Percentiles rank a stretch among this genome's conserved stretches.
Conservation (phyloP, 768 basidiomycete species). For the Dentipellis fragilis region DNA sequence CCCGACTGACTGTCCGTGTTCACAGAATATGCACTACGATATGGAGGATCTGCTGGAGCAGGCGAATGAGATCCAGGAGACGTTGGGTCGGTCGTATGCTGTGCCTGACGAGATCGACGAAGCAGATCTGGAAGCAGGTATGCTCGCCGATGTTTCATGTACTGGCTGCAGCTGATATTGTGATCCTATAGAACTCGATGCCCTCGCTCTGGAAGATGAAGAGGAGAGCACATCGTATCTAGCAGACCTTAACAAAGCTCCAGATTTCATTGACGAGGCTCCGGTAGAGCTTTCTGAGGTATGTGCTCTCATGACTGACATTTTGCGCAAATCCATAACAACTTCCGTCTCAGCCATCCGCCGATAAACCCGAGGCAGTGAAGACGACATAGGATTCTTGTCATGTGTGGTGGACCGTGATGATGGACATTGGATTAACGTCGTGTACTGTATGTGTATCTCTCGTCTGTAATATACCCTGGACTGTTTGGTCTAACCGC, state of each 20-base stretch:
- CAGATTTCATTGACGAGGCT: slow-evolving; percentile 87
- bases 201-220: slow-evolving; percentile 84
- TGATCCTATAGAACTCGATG: slow-evolving; percentile 70
- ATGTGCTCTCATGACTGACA: slow-evolving; percentile 13
- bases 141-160: slow-evolving; percentile 15
- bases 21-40: slow-evolving; percentile 87
- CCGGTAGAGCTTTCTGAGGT: slow-evolving; percentile 66
- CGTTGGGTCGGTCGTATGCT: slow-evolving; percentile 85
- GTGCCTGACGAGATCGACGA: slow-evolving; percentile 98
- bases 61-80: slow-evolving; percentile 96
- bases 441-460: too few relatives aligned
- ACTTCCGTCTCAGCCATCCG: neutral
- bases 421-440: neutral
- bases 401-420: neutral
- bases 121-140: slow-evolving; percentile 92
- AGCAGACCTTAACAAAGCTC: slow-evolving; percentile 73
- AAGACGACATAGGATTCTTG: neutral
- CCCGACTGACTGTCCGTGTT: neutral
- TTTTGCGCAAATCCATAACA: neutral
- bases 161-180: neutral
- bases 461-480: too few relatives aligned
- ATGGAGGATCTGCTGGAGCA: slow-evolving; percentile 98
- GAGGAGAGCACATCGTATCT: slow-evolving; percentile 89
- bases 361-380: neutral
- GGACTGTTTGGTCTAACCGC: too few relatives aligned